Base-by-base conservation (phyloP, 345 rosid genomes). In the Rhodamnia argentea region DNA sequence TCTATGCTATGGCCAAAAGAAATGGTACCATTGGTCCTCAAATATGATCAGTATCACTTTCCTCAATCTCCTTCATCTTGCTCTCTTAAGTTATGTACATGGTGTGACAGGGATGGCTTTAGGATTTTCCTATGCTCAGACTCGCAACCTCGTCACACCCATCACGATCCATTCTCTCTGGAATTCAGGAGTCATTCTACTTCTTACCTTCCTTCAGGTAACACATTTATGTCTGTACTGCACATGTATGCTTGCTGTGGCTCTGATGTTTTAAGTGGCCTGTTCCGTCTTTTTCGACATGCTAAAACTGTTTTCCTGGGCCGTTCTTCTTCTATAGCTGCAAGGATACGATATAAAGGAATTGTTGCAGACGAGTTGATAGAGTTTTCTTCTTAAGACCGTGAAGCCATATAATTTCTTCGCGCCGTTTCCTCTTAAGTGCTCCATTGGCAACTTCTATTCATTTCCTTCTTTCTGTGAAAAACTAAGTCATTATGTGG, bases 121-220 rank as follows among this genome's bases (percentile, higher is more conserved):
- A 90, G 99, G 99, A 64, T 88, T 97, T 83, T 92, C 98, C 2
- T 97, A 97, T 88, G 98, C 98, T 74, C 96, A 95, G 89, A 96
- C 98, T 83, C 97, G 96, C 58, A 96, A 97, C 89, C 99, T 97
- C 84, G 52, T 93, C 83, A 91, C 97, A 42, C 96, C 98, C 13
- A 94, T 96, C 88, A 90, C 95, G 44, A 93, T 97, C 75, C 99
- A 97, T 59, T 97, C 97, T 40, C 91, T 92, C 60, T 95, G 98
- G 99, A 96, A 96, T 90, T 96, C 99, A 0, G 99, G 99, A 74
- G 98, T 95, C 60, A 95, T 96, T 87, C 83, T 95, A 74, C 89
- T 96, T 74, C 98, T 96, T 32, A 95, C 99, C 84, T 94, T 94
- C 83, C 95, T 97, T 92, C 96, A 93, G 98, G 99, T 96, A 91